Evolutionary conservation across 2,329 filamentous ascomycete genomes (phyloP).

Genomic region (Talaromyces rugulosus): DNA sequence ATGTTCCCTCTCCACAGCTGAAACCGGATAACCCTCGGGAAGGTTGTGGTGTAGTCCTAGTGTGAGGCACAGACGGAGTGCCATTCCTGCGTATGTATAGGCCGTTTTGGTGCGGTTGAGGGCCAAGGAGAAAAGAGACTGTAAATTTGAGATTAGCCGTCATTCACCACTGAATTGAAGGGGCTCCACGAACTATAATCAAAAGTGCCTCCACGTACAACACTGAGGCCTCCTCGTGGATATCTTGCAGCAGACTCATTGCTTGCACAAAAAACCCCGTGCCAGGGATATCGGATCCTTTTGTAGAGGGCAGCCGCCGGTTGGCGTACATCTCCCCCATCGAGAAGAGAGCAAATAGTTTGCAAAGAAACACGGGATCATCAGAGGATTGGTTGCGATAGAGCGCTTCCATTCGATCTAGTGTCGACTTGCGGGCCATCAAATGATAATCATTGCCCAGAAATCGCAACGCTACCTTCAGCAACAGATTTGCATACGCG

Average conservation of each 20-base stretch:
- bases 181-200: slow-evolving; percentile 5
- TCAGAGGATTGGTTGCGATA: slow-evolving; percentile 12
- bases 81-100: slow-evolving; percentile 15
- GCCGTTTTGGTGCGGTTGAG: slow-evolving; percentile 15
- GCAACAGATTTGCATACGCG: slow-evolving; percentile 15
- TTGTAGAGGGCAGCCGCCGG: slow-evolving; percentile 11
- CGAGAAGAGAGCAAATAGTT: slow-evolving; percentile 16
- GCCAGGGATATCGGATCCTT: slow-evolving; percentile 11
- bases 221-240: slow-evolving; percentile 14
- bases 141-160: neutral
- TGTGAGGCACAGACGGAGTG: slow-evolving; percentile 14
- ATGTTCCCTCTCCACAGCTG: slow-evolving; percentile 14
- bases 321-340: slow-evolving; percentile 18
- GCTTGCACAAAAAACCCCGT: slow-evolving; percentile 15
- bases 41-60: slow-evolving; percentile 14
- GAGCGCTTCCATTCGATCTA: slow-evolving; percentile 14
- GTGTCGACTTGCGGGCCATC: slow-evolving; percentile 15
- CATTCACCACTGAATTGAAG: neutral
- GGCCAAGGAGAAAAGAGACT: slow-evolving; percentile 13
- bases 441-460: slow-evolving; percentile 17
- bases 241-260: slow-evolving; percentile 13
- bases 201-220: slow-evolving; percentile 14
- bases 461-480: slow-evolving; percentile 17
- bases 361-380: slow-evolving; percentile 15
- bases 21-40: slow-evolving; percentile 12